Conservation (phyloP, 1,284 basidiomycete species). For the Trametes sp. region DNA sequence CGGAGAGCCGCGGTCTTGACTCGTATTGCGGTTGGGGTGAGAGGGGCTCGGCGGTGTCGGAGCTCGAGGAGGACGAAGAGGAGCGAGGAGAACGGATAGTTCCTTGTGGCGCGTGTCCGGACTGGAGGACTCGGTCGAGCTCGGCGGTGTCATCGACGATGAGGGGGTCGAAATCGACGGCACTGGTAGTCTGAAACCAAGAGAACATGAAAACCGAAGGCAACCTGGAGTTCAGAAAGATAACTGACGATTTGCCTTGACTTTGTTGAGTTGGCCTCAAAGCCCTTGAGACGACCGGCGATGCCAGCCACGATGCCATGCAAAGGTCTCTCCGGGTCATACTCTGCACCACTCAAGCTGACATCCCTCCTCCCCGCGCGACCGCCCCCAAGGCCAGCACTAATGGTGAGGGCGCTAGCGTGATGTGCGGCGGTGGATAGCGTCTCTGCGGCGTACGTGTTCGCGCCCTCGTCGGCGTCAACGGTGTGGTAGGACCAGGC, state of each 20-base stretch:
- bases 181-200: constrained; percentile 35
- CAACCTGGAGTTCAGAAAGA: neutral
- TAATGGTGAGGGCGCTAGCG: constrained; percentile 86
- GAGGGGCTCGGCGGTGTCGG: constrained; percentile 48
- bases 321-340: constrained; percentile 85
- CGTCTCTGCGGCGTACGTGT: constrained; percentile 71
- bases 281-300: constrained; percentile 55
- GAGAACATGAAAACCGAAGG: constrained; percentile 10
- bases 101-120: constrained; percentile 52
- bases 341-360: constrained; percentile 80
- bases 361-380: constrained; percentile 57
- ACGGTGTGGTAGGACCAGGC: constrained; percentile 69
- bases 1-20: constrained; percentile 65
- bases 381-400: constrained; percentile 71
- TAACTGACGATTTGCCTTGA: constrained; percentile 55
- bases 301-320: constrained; percentile 74
- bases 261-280: constrained; percentile 58
- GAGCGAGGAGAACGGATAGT: constrained; percentile 51
- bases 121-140: constrained; percentile 66
- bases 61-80: constrained; percentile 51
- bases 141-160: constrained; percentile 68
- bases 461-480: constrained; percentile 65
- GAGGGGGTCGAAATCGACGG: constrained; percentile 54
- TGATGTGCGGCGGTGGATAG: constrained; percentile 87
- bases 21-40: constrained; percentile 38